phyloP scores from a whole-genome alignment of 2,329 filamentous ascomycete genomes.

The Colletotrichum musae region DNA sequence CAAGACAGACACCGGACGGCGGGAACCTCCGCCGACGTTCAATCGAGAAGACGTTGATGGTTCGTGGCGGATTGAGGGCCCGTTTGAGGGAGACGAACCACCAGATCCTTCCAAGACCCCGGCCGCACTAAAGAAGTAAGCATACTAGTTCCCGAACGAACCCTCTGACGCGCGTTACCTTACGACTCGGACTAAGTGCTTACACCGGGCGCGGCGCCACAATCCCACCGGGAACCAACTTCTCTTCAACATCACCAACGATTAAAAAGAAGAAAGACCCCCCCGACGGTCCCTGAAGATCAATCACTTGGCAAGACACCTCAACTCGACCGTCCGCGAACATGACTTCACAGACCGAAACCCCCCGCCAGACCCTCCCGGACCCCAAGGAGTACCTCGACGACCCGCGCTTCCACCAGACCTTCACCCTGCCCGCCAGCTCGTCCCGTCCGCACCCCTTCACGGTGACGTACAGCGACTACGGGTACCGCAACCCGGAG shows the following conservation, averaged over 20 bases:
- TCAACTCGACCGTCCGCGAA: neutral
- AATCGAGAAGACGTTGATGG: no score
- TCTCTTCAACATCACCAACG: neutral
- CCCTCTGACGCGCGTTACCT: no score
- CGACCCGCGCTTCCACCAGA: slow-evolving; percentile 46
- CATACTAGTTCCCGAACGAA: no score
- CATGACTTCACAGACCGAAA: neutral
- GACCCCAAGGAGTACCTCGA: slow-evolving; percentile 41
- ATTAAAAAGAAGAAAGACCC: neutral
- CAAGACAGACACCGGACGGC: no score
- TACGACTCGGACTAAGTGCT: no score
- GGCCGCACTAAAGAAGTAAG: no score
- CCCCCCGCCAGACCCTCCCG: neutral
- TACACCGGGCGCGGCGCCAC: no score
- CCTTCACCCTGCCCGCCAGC: slow-evolving; percentile 46
- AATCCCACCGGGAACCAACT: no score
- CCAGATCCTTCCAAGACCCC: no score
- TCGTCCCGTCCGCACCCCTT: slow-evolving; percentile 37
- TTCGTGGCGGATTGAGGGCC: no score
- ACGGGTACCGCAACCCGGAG: slow-evolving; percentile 48
- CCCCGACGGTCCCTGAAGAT: neutral
- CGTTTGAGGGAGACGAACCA: no score
- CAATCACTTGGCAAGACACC: neutral
- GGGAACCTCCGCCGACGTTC: no score
- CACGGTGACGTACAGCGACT: slow-evolving; percentile 49